Base-by-base conservation (phyloP, 805 yeast genomes). In the Tetrapisispora arboricola region DNA sequence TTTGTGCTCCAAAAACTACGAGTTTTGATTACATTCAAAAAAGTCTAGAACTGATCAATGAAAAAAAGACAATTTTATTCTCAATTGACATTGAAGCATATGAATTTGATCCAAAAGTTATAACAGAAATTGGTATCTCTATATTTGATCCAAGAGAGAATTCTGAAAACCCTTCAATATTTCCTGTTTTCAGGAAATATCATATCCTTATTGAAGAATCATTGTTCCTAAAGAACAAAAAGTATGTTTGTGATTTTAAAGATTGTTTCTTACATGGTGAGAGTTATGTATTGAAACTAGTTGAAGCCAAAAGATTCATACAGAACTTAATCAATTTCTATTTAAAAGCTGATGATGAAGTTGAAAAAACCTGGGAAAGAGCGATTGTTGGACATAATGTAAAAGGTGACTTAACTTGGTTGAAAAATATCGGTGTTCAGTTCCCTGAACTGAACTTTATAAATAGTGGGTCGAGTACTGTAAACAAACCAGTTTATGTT, bases 351-450 rank as follows among this genome's bases (percentile, higher is more conserved):
- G 48, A 51, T 28, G 49, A 57, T 32, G 44, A 38, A 10, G 49
- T 39, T n/a, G 66, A 45, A 38, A 42, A 32, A n/a, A 53, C 55
- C 0, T 49, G 54, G 50, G 44, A 49, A 12, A 53, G 64, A 15
- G 62, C 66, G 0, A 60, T 78, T 33, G 78, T 79, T 19, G 86
- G 85, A 1, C 88, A 80, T 55, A 69, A 68, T 39, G 61, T 78
- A 6, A 44, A 49, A 15, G 76, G 75, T 8, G 87, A 80, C 52
- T 40, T 80, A n/a, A 60, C 52, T 31, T 72, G 78, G 76, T 57
- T 80, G 22, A 47, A 49, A 17, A 47, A 54, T 13, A 43, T 74
- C 25, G 78, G 76, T 11, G 60, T 78, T 2, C 38, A 57, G 1
- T 51, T 76, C 8, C 75, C 78, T 0, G 18, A 42, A 29, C 19